Evolutionary conservation across 2,329 filamentous ascomycete genomes (phyloP).

Genomic region (Exserohilum rostratum): DNA sequence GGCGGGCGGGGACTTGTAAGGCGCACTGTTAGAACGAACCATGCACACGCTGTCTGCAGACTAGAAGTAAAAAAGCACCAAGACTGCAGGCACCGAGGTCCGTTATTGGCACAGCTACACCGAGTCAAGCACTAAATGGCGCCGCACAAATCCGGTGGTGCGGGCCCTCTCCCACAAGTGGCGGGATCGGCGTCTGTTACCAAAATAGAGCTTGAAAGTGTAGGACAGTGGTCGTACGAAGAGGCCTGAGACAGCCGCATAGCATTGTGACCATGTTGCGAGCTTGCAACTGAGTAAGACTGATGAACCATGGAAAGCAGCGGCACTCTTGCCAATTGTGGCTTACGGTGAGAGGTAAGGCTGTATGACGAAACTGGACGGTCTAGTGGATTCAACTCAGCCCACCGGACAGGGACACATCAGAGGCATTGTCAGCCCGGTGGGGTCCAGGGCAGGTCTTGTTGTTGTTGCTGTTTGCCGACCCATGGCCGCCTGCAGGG

Average conservation of each 20-base stretch:
- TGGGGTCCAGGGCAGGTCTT: constrained; percentile 4
- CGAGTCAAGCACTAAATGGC: background rate
- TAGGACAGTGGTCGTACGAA: background rate
- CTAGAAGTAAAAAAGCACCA: constrained; percentile 6
- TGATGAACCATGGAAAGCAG: constrained; percentile 6
- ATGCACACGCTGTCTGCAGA: background rate
- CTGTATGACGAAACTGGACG: background rate
- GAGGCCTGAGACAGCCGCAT: background rate
- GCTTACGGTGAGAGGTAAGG: constrained; percentile 12
- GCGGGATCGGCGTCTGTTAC: background rate
- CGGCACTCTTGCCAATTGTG: constrained; percentile 1
- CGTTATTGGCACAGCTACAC: constrained; percentile 3
- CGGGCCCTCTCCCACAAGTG: background rate
- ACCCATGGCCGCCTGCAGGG: constrained; percentile 11
- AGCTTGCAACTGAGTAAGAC: constrained; percentile 3
- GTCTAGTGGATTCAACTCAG: constrained; percentile 3
- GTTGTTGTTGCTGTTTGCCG: constrained; percentile 1
- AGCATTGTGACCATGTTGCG: background rate
- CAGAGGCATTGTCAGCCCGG: constrained; percentile 14
- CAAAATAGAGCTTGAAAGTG: constrained; percentile 1
- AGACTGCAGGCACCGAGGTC: constrained; percentile 1
- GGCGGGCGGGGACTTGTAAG: constrained; percentile 4
- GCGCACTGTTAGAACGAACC: background rate
- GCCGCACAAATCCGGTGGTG: background rate
- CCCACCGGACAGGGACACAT: constrained; percentile 5